Conservation (phyloP, 2,329 filamentous ascomycete genomes). For the Septoria petroselini region DNA sequence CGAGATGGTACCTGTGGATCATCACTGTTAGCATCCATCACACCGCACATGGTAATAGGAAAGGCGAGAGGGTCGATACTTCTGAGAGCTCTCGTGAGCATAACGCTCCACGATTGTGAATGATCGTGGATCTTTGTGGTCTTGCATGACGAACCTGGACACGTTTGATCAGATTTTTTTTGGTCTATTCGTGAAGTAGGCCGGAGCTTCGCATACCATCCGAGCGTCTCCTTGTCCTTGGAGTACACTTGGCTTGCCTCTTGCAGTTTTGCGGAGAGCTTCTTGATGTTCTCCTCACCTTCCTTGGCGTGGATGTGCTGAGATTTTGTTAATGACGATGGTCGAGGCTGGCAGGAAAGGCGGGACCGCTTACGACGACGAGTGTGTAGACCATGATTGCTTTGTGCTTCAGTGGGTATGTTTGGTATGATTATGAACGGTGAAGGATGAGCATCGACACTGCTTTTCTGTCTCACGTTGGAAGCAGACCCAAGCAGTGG, state of each 20-base stretch:
- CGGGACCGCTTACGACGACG: constrained; percentile 46
- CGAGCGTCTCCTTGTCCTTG: constrained; percentile 63
- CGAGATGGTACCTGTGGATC: constrained; percentile 44
- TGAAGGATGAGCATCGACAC: background rate
- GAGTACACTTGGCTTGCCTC: constrained; percentile 72
- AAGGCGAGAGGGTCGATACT: constrained; percentile 44
- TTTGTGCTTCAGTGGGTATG: constrained; percentile 6
- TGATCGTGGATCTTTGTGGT: constrained; percentile 62
- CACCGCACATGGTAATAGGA: too few species aligned
- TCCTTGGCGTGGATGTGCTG: constrained; percentile 65
- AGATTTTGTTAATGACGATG: too few species aligned
- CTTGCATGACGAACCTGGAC: constrained; percentile 73
- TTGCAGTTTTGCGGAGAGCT: constrained; percentile 68
- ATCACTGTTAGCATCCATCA: background rate
- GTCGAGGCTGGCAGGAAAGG: too few species aligned
- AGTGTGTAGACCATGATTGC: constrained; percentile 55
- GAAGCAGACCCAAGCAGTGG: constrained; percentile 1
- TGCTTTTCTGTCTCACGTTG: constrained; percentile 1
- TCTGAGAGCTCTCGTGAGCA: constrained; percentile 55
- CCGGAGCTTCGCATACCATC: constrained; percentile 31
- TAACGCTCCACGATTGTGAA: constrained; percentile 77
- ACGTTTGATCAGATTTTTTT: background rate
- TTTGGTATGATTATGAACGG: background rate
- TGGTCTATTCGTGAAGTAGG: background rate
- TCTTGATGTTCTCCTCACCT: constrained; percentile 60